phyloP scores from a whole-genome alignment of 805 yeast species.

The Zygosaccharomyces gambellarensis region DNA sequence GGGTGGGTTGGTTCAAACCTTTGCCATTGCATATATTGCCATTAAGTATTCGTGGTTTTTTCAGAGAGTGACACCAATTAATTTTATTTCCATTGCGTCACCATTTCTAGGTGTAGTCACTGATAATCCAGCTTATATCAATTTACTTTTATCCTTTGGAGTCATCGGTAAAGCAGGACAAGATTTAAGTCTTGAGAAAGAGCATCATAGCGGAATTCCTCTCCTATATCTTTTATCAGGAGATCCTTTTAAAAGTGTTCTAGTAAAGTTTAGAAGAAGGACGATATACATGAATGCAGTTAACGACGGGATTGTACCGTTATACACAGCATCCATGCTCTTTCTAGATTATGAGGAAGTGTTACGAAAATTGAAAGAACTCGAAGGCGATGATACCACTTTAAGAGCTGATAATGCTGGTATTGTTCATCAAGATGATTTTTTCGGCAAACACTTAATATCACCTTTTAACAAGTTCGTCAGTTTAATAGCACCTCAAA shows the following conservation, averaged over 20 bases:
- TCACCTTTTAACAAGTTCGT: constrained; percentile 46
- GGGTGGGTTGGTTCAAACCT: constrained; percentile 75
- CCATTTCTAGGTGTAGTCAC: constrained; percentile 73
- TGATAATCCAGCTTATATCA: constrained; percentile 72
- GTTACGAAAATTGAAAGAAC: constrained; percentile 27
- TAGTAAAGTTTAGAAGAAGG: constrained; percentile 55
- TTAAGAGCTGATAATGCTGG: constrained; percentile 6
- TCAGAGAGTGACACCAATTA: constrained; percentile 52
- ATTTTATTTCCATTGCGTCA: constrained; percentile 68
- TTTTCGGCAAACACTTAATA: constrained; percentile 28
- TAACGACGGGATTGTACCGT: constrained; percentile 79
- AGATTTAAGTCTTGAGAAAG: constrained; percentile 58
- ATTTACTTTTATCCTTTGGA: constrained; percentile 64
- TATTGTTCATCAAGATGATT: constrained; percentile 12
- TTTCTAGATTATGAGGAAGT: constrained; percentile 62
- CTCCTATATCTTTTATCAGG: constrained; percentile 58
- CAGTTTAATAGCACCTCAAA: constrained; percentile 40
- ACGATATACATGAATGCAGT: constrained; percentile 71
- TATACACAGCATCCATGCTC: constrained; percentile 64
- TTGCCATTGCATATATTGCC: constrained; percentile 68
- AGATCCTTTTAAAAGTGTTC: constrained; percentile 52
- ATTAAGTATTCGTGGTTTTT: constrained; percentile 69
- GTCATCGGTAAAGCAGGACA: constrained; percentile 78
- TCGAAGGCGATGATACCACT: constrained; percentile 8
- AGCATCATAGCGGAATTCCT: constrained; percentile 44